phyloP scores from a whole-genome alignment of 352 stramenopile genomes.

The Pythium angustatum region DNA sequence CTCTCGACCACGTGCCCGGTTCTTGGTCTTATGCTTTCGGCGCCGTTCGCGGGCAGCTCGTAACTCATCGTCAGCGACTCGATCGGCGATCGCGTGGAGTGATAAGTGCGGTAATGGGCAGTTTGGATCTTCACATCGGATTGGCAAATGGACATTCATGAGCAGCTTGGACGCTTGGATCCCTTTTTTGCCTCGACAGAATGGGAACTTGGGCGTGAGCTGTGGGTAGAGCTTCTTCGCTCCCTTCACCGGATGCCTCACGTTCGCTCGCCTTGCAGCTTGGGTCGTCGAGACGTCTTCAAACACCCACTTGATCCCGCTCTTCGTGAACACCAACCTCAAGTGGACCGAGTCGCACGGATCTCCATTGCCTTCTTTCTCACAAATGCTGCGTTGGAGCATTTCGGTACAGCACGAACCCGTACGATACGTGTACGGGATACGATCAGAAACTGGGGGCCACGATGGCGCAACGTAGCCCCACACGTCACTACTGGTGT shows the following conservation, averaged over 20 bases:
- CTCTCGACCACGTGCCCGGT: constrained; percentile 1
- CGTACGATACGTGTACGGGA: constrained; percentile 61
- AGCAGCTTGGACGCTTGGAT: constrained; percentile 14
- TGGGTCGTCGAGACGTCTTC: constrained; percentile 27
- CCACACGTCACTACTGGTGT: constrained; percentile 5
- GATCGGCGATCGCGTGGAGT: constrained; percentile 53
- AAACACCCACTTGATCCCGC: constrained; percentile 25
- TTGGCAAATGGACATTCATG: constrained; percentile 19
- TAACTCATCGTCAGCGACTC: constrained; percentile 45
- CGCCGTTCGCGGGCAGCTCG: constrained; percentile 19
- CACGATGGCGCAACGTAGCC: constrained; percentile 46
- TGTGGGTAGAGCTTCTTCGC: constrained; percentile 7
- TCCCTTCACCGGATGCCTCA: background rate
- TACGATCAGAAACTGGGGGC: constrained; percentile 39
- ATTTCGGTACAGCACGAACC: constrained; percentile 57
- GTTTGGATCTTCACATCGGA: constrained; percentile 41
- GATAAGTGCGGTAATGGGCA: constrained; percentile 52
- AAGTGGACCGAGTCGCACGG: constrained; percentile 52
- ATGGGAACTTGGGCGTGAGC: constrained; percentile 37
- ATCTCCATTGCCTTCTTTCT: constrained; percentile 30
- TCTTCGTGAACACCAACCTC: constrained; percentile 18
- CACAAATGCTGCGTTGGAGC: constrained; percentile 47
- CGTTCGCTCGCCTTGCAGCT: constrained; percentile 10
- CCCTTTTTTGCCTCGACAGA: constrained; percentile 39
- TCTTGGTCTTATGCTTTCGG: constrained; percentile 22